These are phyloP conservation scores for Rachicladosporium sp. DNA, from an alignment of 2,329 filamentous ascomycete species.

Conservation along the genomic window DNA sequence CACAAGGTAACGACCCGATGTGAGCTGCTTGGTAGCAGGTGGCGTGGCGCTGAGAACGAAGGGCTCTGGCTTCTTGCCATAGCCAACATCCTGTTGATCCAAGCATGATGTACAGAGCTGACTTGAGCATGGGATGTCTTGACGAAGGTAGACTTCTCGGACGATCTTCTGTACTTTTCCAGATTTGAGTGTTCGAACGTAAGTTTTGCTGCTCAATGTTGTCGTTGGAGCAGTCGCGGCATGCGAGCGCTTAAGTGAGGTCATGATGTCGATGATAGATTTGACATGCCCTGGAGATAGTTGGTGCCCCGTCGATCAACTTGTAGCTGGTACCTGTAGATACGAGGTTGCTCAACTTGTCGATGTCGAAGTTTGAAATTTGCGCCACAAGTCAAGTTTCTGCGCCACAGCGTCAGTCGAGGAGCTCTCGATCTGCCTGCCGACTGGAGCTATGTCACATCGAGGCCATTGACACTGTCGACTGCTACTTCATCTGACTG, in stretches of 20 bases:
- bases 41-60: conserved; percentile 85
- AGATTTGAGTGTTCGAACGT: conserved; percentile 84
- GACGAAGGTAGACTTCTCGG: conserved; percentile 84
- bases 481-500: background rate
- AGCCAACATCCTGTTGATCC: conserved; percentile 52
- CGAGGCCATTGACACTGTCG: no score
- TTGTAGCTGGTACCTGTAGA: no score
- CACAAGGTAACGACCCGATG: conserved; percentile 82
- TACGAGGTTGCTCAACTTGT: background rate
- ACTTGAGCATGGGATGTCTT: conserved; percentile 95
- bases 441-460: no score
- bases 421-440: no score
- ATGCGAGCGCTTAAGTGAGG: conserved; percentile 48
- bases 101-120: conserved; percentile 71
- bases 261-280: conserved; percentile 31
- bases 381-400: no score
- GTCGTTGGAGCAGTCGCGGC: conserved; percentile 50
- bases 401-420: no score
- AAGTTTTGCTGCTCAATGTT: conserved; percentile 80
- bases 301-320: no score
- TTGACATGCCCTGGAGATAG: no score
- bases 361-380: background rate
- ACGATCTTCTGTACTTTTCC: conserved; percentile 99
- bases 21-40: conserved; percentile 68
- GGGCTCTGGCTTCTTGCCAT: conserved; percentile 61